Conservation (phyloP, 208 protist genomes). For the Eutreptiella sp. region DNA sequence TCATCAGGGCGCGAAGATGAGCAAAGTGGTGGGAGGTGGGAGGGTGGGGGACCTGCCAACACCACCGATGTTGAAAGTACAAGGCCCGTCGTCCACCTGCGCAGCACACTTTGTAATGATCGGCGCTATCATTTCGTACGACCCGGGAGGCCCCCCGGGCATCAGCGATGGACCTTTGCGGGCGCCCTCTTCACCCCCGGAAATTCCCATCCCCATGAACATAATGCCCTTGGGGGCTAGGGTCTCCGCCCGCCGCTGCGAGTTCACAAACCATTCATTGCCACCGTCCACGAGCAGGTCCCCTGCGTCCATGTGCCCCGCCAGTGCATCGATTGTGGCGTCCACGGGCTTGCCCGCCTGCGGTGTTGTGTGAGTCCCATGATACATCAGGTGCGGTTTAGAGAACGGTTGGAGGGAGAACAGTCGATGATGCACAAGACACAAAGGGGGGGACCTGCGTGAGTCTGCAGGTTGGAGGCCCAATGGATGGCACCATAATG, state of each 20-base stretch:
- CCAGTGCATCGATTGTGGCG: conserved; percentile 80
- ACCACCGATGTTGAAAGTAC: conserved; percentile 90
- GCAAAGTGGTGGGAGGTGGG: too few species aligned
- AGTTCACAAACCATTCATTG: conserved; percentile 91
- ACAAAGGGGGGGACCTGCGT: too few species aligned
- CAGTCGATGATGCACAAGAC: too few species aligned
- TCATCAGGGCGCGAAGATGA: too few species aligned
- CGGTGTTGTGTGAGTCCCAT: too few species aligned
- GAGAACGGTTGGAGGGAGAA: too few species aligned
- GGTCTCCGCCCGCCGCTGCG: conserved; percentile 70
- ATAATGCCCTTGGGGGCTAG: conserved; percentile 72
- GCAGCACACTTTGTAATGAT: conserved; percentile 90
- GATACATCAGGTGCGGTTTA: too few species aligned
- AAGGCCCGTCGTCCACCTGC: conserved; percentile 83
- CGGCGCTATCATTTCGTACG: conserved; percentile 78
- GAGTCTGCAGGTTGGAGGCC: too few species aligned
- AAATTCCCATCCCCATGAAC: conserved; percentile 94
- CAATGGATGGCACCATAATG: too few species aligned
- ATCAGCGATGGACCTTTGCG: conserved; percentile 97
- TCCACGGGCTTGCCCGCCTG: conserved; percentile 91
- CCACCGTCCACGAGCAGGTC: conserved; percentile 94
- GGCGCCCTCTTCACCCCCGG: conserved; percentile 97
- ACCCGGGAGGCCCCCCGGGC: conserved; percentile 85
- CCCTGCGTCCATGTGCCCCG: conserved; percentile 58
- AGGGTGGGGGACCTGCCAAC: conserved; percentile 84